phyloP scores from a whole-genome alignment of 306 rosid genomes.

The Quercus ilex region DNA sequence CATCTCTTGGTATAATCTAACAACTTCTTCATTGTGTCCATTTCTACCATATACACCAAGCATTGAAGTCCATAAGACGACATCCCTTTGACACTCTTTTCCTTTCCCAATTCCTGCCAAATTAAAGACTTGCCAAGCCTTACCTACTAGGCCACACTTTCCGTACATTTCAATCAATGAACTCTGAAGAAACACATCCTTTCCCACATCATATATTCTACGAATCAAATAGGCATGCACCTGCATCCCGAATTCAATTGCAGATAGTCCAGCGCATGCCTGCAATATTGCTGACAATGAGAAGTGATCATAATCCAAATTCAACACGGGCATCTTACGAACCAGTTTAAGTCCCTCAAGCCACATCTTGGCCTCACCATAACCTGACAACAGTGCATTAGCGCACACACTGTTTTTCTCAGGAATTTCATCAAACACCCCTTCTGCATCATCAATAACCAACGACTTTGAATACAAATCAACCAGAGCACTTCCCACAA shows the following conservation, averaged over 20 bases:
- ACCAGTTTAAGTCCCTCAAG: slow-evolving; percentile 46
- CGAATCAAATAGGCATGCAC: slow-evolving; percentile 56
- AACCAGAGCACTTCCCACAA: slow-evolving; percentile 72
- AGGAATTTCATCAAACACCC: slow-evolving; percentile 78
- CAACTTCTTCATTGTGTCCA: slow-evolving; percentile 48
- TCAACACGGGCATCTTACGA: slow-evolving; percentile 50
- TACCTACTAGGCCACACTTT: slow-evolving; percentile 59
- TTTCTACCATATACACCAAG: slow-evolving; percentile 72
- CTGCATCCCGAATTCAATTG: slow-evolving; percentile 60
- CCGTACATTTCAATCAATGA: slow-evolving; percentile 78
- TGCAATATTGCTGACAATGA: slow-evolving; percentile 63
- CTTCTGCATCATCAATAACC: slow-evolving; percentile 41
- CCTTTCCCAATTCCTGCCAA: slow-evolving; percentile 41
- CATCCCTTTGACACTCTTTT: slow-evolving; percentile 45
- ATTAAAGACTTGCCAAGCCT: slow-evolving; percentile 56
- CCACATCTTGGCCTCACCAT: slow-evolving; percentile 62
- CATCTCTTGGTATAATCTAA: slow-evolving; percentile 57
- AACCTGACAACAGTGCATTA: slow-evolving; percentile 65
- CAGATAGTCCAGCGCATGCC: slow-evolving; percentile 64
- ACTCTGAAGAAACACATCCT: slow-evolving; percentile 63
- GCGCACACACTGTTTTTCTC: slow-evolving; percentile 58
- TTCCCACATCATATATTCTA: slow-evolving; percentile 25
- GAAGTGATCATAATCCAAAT: slow-evolving; percentile 58
- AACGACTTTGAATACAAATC: slow-evolving; percentile 48
- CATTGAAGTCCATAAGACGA: slow-evolving; percentile 76